A percentile compares a stretch with the other conserved stretches of the same genome.
These are phyloP conservation scores for Warburgia ugandensis DNA, from an alignment of 164 flowering plant genomes.

Conservation along the genomic window DNA sequence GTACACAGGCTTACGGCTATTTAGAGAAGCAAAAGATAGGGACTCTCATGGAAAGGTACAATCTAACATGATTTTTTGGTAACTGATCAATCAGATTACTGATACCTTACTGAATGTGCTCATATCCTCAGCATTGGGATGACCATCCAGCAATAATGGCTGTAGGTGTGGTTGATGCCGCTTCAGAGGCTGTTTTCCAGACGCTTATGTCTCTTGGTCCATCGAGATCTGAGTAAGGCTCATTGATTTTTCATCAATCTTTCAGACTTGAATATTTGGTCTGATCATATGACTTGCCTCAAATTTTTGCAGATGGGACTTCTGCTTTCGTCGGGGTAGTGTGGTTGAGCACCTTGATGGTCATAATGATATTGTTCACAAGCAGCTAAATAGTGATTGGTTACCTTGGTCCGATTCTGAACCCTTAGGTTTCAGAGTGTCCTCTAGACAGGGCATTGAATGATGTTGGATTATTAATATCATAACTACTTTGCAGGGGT, in stretches of 20 bases:
- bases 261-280: too few species aligned
- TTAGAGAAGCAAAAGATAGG: slow-evolving; percentile 79
- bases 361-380: slow-evolving; percentile 82
- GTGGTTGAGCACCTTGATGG: slow-evolving; percentile 94
- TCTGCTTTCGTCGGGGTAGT: slow-evolving; percentile 54
- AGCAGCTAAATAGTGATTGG: slow-evolving; percentile 60
- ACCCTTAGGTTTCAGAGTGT: neutral
- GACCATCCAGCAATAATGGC: slow-evolving; percentile 98
- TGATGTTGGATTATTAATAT: too few species aligned
- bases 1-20: slow-evolving; percentile 67
- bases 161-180: slow-evolving; percentile 77
- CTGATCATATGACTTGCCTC: too few species aligned
- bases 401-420: slow-evolving; percentile 60
- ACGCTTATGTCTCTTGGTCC: slow-evolving; percentile 86
- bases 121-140: slow-evolving; percentile 51
- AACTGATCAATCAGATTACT: slow-evolving; percentile 3
- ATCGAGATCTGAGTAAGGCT: slow-evolving; percentile 90
- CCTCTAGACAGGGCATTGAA: too few species aligned
- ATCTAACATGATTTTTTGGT: neutral
- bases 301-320: slow-evolving; percentile 76
- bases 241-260: too few species aligned
- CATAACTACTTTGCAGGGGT: slow-evolving; percentile 51
- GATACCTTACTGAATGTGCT: slow-evolving; percentile 12
- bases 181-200: slow-evolving; percentile 75
- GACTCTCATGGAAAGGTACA: slow-evolving; percentile 38